These are phyloP conservation scores for Cryptosporidium ubiquitum DNA, from an alignment of 169 alveolate genomes.

Conservation along the genomic window DNA sequence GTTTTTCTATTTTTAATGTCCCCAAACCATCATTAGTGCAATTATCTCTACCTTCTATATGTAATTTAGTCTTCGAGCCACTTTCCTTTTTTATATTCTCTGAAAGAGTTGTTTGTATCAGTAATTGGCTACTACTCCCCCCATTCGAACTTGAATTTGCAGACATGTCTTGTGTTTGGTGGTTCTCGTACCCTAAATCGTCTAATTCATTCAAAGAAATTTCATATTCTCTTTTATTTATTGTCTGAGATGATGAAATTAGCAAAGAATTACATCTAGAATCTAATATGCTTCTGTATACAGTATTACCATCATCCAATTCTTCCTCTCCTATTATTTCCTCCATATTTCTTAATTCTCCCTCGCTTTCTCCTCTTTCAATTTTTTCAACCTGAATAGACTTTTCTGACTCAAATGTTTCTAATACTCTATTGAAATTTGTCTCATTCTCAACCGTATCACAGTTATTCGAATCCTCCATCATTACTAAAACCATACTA, in stretches of 20 bases:
- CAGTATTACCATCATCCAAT: neutral
- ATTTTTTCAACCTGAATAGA: neutral
- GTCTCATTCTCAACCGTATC: neutral
- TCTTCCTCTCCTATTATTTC: neutral
- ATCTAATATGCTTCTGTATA: neutral
- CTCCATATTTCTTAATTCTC: neutral
- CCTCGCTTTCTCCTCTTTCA: neutral
- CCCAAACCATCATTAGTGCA: neutral
- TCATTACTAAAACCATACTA: conserved; percentile 29
- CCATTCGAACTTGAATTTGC: neutral
- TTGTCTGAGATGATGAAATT: neutral
- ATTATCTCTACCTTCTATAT: neutral
- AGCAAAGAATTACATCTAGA: neutral
- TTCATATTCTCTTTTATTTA: neutral
- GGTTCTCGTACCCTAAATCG: neutral
- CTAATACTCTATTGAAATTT: neutral
- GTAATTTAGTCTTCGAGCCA: neutral
- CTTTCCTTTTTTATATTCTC: neutral
- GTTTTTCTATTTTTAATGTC: neutral
- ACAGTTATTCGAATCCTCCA: neutral
- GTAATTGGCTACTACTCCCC: neutral
- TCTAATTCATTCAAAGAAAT: neutral
- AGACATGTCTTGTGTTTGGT: neutral
- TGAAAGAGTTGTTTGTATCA: neutral
- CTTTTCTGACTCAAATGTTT: neutral